A percentile compares a stretch with the other conserved stretches of the same genome.
Conservation (phyloP, 2,329 filamentous ascomycete genomes). For the Cytospora paraplurivora region DNA sequence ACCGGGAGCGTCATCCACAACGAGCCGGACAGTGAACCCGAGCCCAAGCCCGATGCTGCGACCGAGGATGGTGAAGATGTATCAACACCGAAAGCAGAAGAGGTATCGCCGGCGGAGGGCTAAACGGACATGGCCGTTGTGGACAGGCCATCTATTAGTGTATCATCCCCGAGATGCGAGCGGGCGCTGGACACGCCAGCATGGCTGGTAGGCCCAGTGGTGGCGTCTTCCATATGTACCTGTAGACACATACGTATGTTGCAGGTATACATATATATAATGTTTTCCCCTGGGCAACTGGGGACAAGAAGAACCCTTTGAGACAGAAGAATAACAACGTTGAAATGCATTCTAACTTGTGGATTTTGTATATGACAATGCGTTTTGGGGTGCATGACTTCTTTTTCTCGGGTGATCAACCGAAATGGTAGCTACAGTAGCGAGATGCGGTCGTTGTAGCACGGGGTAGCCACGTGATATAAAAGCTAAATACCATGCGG, state of each 20-base stretch:
- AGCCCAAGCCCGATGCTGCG: background rate
- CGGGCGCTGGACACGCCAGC: background rate
- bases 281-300: slow-evolving; percentile 18
- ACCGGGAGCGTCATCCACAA: slow-evolving; percentile 9
- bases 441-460: no score
- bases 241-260: slow-evolving; percentile 25
- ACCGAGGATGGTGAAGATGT: slow-evolving; percentile 21
- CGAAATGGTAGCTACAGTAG: no score
- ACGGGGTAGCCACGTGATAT: no score
- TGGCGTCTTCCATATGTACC: slow-evolving; percentile 15
- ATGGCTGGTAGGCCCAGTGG: background rate
- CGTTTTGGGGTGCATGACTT: no score
- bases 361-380: no score
- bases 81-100: slow-evolving; percentile 21
- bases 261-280: slow-evolving; percentile 25
- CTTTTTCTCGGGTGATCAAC: no score
- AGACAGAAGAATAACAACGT: background rate
- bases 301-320: background rate
- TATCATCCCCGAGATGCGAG: slow-evolving; percentile 11
- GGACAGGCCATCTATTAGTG: slow-evolving; percentile 15
- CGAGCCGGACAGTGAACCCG: background rate
- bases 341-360: background rate
- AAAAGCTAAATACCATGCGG: no score
- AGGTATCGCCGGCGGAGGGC: slow-evolving; percentile 11
- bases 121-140: slow-evolving; percentile 5